A percentile compares a stretch with the other conserved stretches of the same genome.
Conservation (phyloP, 2,329 filamentous ascomycete genomes). For the Calonectria hongkongensis region DNA sequence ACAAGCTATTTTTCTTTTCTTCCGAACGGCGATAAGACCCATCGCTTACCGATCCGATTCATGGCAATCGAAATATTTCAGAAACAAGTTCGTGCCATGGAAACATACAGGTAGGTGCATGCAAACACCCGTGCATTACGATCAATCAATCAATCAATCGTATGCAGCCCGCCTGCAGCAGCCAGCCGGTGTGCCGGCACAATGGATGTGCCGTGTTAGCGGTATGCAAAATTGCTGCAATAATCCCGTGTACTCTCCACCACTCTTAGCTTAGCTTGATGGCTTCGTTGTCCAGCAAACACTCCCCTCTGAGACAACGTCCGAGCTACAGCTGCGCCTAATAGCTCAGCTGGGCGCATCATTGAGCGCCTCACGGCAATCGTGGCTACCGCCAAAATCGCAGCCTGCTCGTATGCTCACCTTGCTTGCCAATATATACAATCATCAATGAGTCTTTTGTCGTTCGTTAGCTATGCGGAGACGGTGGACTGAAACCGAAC, state of each 20-base stretch:
- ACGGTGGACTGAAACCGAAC: slow-evolving; percentile 31
- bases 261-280: slow-evolving; percentile 16
- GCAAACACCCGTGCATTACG: slow-evolving; percentile 1
- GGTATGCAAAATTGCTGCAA: slow-evolving; percentile 26
- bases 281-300: slow-evolving; percentile 20
- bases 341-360: slow-evolving; percentile 27
- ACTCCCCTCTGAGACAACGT: slow-evolving; percentile 40
- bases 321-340: slow-evolving; percentile 38
- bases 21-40: slow-evolving; percentile 23
- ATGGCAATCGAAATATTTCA: slow-evolving; percentile 28
- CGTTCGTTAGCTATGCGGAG: slow-evolving; percentile 9
- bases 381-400: background rate
- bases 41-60: slow-evolving; percentile 27
- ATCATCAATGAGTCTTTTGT: background rate
- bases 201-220: slow-evolving; percentile 15
- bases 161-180: slow-evolving; percentile 20
- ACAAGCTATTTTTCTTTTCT: slow-evolving; percentile 11
- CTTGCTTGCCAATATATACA: background rate
- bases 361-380: slow-evolving; percentile 15
- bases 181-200: slow-evolving; percentile 13
- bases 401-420: background rate
- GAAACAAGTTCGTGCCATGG: background rate
- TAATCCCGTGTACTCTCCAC: slow-evolving; percentile 16
- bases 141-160: background rate
- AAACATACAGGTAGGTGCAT: slow-evolving; percentile 14